phyloP scores from a whole-genome alignment of 345 rosid species.

The Boechera retrofracta region DNA sequence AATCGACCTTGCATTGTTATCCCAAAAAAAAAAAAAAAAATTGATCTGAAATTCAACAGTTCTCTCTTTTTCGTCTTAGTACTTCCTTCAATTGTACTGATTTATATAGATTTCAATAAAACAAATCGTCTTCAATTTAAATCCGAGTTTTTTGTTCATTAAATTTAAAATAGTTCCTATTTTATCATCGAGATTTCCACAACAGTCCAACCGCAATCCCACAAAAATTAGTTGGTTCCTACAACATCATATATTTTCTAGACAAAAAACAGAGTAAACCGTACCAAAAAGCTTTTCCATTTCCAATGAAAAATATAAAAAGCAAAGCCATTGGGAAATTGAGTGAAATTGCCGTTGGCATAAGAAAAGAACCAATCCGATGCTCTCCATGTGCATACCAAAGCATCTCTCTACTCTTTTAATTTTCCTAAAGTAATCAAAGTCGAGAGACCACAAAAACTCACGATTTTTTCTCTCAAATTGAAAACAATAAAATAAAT shows the following conservation, averaged over 20 bases:
- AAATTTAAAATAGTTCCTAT: no score
- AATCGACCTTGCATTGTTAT: no score
- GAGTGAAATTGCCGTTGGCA: slow-evolving; percentile 43
- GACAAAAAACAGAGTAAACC: background rate
- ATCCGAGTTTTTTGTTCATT: no score
- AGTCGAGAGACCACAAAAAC: slow-evolving; percentile 37
- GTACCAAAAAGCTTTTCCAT: background rate
- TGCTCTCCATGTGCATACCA: slow-evolving; percentile 38
- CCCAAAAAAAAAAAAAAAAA: no score
- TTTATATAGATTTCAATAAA: no score
- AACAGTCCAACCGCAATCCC: no score
- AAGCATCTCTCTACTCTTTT: slow-evolving; percentile 34
- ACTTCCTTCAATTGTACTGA: no score
- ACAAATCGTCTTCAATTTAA: no score
- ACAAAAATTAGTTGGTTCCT: background rate
- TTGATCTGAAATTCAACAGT: no score
- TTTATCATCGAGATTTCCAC: no score
- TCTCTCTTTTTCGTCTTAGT: no score
- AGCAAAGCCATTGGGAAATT: background rate
- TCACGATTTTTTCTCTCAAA: slow-evolving; percentile 26
- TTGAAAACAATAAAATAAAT: background rate
- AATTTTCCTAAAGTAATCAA: slow-evolving; percentile 23
- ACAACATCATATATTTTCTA: background rate
- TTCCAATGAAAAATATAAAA: background rate
- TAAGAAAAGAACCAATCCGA: slow-evolving; percentile 42